Evolutionary conservation across 148 eudicot genomes (phyloP), one percentile per base, ranked within the genome.

Genomic region (Limonium bicolor): DNA sequence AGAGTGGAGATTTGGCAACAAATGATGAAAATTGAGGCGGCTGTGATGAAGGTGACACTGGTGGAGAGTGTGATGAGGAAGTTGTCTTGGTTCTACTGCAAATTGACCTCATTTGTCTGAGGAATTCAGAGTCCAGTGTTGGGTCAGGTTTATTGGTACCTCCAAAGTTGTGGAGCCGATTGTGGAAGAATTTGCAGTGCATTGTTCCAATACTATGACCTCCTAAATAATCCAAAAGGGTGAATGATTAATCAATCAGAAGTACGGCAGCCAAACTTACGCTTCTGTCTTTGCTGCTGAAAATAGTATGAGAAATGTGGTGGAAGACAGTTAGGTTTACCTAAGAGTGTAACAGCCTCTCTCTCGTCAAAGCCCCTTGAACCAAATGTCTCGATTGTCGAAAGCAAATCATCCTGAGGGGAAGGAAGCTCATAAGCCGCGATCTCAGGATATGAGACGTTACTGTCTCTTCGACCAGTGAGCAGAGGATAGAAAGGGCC

Each of bases 401-500:
- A 40, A 0, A 56, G 19, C 50, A 71, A 60, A 63, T 64, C 54
- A 20, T 71, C 78, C 4, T 65, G 55, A 12, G 82, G 87, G 58
- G 55, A 58, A 38, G 87, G 87, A 61, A 79, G 78, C 56, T 68
- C 67, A 11, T 18, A 21, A 4, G 57, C 59, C 34, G 87, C 75
- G 12, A 43, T 20, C 2, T 63, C 57, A 27, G 57, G 50, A 45
- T 41, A 79, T 45, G 87, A 60, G n/a, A 17, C 33, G 1, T 20
- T 52, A 57, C 87, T 71, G 64, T 79, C 87, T 52, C 67, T 49
- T 53, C 87, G 58, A 15, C 82, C 87, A 28, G 82, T 79, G 34
- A 36, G 37, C 59, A 78, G 56, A 19, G 86, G 87, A 56, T 74
- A 79, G 54, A 65, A 79, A 6, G 82, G 87, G 16, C 87, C 82